Base-by-base conservation (phyloP, 108 stramenopile species). In the Cyclotella kingstonii region DNA sequence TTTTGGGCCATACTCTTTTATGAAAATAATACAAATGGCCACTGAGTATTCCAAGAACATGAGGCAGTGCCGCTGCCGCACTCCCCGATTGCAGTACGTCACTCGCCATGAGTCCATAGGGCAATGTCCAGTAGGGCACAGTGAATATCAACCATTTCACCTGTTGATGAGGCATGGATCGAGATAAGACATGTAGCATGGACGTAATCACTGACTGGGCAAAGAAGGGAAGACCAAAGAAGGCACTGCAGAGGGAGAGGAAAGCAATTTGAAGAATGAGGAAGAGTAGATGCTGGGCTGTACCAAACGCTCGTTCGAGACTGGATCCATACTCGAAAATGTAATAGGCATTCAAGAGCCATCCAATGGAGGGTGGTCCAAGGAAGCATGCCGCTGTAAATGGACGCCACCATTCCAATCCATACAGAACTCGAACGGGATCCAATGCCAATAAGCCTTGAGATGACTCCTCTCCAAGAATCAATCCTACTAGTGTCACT, bases 81-180 rank as follows among this genome's bases (percentile, higher is more conserved):
- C 69, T 84, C 30, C 82, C 79, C 22, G 86, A 78, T 46, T 95
- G 90, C 39, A 95, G 79, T n/a, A 84, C 81, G 62, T 95, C 93
- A 33, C 69, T 80, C 17, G 76, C 77, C 87, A 91, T 88, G 17
- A 89, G 70, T 17, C 84, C 89, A 64, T 87, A 90, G 58, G 94
- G 87, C n/a, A 95, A 68, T 11, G 83, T 76, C 87, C 87, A 95
- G 65, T 90, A 89, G 4, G 90, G 94, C 8, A 95, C 86, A 0
- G 70, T 89, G 51, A 95, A 90, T 42, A 95, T 77, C 5, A 92
- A 40, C 94, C 94, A 95, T 60, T 83, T 87, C 18, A 90, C 90
- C 49, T 89, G 79, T 64, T 90, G 81, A 50, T 81, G 69, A 21
- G 94, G 94, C 79, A 82, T 84, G 35, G 85, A 76, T 19, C 94